Conservation (phyloP, 345 rosid genomes). For the Arabidopsis arenosa region DNA sequence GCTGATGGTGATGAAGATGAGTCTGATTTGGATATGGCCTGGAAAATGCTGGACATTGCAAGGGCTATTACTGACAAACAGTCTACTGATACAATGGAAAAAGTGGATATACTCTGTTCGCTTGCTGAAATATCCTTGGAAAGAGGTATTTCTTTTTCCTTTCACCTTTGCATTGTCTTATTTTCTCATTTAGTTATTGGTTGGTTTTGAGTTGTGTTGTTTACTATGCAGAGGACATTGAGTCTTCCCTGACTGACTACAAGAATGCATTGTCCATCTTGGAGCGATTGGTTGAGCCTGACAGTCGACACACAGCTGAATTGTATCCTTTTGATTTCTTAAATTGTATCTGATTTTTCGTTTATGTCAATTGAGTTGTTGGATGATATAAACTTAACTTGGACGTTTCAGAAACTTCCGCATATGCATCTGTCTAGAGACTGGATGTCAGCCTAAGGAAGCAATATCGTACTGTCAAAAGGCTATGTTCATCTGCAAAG, state of each 20-base stretch:
- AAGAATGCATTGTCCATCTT: conserved; percentile 72
- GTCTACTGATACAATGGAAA: conserved; percentile 68
- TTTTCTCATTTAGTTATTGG: conserved; percentile 4
- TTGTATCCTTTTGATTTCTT: conserved; percentile 69
- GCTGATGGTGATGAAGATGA: conserved; percentile 85
- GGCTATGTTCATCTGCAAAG: conserved; percentile 80
- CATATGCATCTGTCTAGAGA: conserved; percentile 83
- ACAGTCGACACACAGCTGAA: conserved; percentile 83
- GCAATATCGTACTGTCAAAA: conserved; percentile 81
- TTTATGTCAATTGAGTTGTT: conserved; percentile 3
- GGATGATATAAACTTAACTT: conserved; percentile 52
- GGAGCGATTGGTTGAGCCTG: conserved; percentile 84
- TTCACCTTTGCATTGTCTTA: background rate
- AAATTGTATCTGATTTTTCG: background rate
- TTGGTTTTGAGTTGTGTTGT: conserved; percentile 17
- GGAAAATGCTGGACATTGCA: conserved; percentile 95
- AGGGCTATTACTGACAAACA: conserved; percentile 84
- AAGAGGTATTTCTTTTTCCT: conserved; percentile 66
- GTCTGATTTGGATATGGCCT: conserved; percentile 88
- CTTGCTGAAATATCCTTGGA: conserved; percentile 89
- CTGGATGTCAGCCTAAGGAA: conserved; percentile 77
- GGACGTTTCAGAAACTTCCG: conserved; percentile 72
- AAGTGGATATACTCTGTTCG: conserved; percentile 80
- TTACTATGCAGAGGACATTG: conserved; percentile 76
- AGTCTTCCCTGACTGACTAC: conserved; percentile 89